Base-by-base conservation (phyloP, 495 filamentous ascomycete genomes). In the Talaromyces nanjingensis region DNA sequence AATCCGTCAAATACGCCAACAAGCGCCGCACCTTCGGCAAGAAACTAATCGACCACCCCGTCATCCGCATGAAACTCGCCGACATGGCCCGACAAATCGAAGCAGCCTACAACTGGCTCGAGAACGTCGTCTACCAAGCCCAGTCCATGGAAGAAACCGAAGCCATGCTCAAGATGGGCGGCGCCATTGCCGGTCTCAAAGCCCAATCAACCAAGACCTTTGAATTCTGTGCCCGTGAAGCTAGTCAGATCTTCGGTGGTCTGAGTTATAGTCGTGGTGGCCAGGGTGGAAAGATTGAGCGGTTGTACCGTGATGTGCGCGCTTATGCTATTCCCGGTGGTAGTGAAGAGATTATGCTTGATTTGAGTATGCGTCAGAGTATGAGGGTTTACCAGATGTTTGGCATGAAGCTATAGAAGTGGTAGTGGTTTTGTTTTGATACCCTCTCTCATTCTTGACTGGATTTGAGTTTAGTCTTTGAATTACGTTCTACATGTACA, bases 11-110 rank as follows among this genome's bases (percentile, higher is more conserved):
- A 72, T 98, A 97, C 79, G 93, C 91, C 34, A 87, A 96, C 86
- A 97, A 97, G 86, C 91, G 94, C 63, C 84, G 84, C 56, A 98
- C 94, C 4, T 98, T 98, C 68, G 92, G 92, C 80, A 96, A 97
- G 83, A 89, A 88, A 68, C 87, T 98, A 56, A 91, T 97, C 73
- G 91, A 96, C 68, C 94, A 98, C 77, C 91, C 93, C 2, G 94
- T 98, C 74, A 98, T 98, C 77, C 91, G 94, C 6, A 86, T 97
- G 77, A 98, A 98, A 79, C 87, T 98, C 31, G 94, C 94, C 4
- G 89, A 97, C 75, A 98, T 98, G 94, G 93, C 92, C 16, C 86
- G 94, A 57, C 94, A 98, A 78, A 96, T 97, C 76, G 94, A 98
- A 75, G 91, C 94, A 9, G 89, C 88, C 12, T 94, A 96, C 80